Conservation (phyloP, 371 early-diverging fungal species). For the Zychaea mexicana region DNA sequence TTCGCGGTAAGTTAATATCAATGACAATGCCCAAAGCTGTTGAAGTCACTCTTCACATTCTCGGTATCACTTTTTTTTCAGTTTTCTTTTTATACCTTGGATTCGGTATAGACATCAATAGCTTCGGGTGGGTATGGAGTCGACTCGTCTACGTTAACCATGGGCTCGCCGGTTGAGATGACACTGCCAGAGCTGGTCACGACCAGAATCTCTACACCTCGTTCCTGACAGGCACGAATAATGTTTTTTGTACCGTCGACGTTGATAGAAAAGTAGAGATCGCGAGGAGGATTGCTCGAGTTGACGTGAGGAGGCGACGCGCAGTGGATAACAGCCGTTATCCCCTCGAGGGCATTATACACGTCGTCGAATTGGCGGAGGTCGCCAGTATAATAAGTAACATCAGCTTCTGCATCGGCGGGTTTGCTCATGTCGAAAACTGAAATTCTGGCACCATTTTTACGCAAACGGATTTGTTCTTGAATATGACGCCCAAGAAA, state of each 20-base stretch:
- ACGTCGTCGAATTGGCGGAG: constrained; percentile 72
- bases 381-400: constrained; percentile 74
- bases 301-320: constrained; percentile 91
- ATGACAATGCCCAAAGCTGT: no score
- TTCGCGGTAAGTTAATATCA: no score
- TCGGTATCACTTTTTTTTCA: background rate
- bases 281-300: constrained; percentile 86
- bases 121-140: constrained; percentile 71
- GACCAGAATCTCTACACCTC: constrained; percentile 74
- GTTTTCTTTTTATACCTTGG: constrained; percentile 64
- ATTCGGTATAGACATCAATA: constrained; percentile 91
- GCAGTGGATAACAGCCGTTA: constrained; percentile 86
- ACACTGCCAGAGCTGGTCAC: constrained; percentile 91
- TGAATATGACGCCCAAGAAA: constrained; percentile 87
- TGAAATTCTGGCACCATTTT: constrained; percentile 53
- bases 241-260: constrained; percentile 88
- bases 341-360: constrained; percentile 62
- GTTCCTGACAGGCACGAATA: constrained; percentile 74
- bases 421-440: constrained; percentile 79
- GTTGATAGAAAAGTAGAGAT: constrained; percentile 78
- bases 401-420: constrained; percentile 52
- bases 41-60: background rate
- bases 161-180: constrained; percentile 77
- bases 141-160: constrained; percentile 83
- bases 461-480: constrained; percentile 71